Percentiles rank a stretch among this genome's conserved stretches.
phyloP scores from a whole-genome alignment of 2,329 filamentous ascomycete species.

The Neurospora crassa region DNA sequence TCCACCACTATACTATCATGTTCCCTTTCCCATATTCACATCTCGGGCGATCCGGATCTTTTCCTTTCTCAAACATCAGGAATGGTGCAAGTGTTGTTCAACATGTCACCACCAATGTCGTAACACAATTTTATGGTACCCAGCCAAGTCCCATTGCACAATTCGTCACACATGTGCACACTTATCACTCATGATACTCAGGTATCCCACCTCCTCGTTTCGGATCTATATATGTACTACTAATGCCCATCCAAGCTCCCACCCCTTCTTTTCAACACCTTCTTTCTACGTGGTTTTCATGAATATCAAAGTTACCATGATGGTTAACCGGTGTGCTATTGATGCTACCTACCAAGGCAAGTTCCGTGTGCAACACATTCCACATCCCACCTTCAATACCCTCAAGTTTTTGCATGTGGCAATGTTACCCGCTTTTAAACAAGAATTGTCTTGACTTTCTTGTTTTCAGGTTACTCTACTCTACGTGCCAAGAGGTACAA shows the following conservation, averaged over 20 bases:
- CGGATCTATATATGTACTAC: neutral
- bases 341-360: neutral
- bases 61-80: neutral
- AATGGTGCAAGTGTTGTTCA: neutral
- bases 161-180: neutral
- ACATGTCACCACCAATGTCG: neutral
- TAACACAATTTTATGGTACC: neutral
- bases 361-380: neutral
- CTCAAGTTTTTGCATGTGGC: neutral
- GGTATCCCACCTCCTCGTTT: neutral
- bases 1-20: neutral
- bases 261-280: neutral
- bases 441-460: neutral
- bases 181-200: neutral
- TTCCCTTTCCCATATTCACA: neutral
- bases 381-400: neutral
- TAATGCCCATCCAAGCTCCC: neutral
- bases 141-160: neutral
- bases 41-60: no score
- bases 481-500: neutral
- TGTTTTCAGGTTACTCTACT: neutral
- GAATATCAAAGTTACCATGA: neutral
- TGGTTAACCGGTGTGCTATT: neutral
- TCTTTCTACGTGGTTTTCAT: neutral
- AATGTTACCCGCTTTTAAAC: neutral